Evolutionary conservation across 768 basidiomycete species (phyloP), one percentile per base, ranked within the genome.

Genomic region (Phlegmacium glaucopus): DNA sequence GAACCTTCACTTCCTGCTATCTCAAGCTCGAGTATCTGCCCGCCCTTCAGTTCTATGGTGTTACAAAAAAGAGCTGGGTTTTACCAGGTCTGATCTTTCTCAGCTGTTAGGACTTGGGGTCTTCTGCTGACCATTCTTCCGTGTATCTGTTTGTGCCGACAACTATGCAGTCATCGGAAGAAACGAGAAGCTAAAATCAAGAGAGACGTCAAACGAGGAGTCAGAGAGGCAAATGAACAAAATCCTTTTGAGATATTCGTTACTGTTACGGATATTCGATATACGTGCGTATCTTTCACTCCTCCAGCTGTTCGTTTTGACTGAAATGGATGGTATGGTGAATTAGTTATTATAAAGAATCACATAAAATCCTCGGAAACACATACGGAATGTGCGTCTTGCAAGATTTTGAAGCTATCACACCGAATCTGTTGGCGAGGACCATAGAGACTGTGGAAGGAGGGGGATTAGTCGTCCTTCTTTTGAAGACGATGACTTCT

Each of bases 361-460:
- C 94, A 1, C 83, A 94, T 41, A 96, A 95, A 69, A 92, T 97
- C 53, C 81, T 99, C 29, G 96, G 95, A 56, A 90, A 97, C 62
- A 99, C 96, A 0, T 98, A 88, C 65, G 95, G 95, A 36, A 97
- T 98, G 93, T 85, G 90, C 50, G 81, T 98, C 1, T 72, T 99
- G 41, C 96, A 98, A 68, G 96, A 98, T 60, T 99, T 98, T 54
- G 96, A 99, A 63, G 95, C 96, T 4, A 82, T 99, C 51, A 99
- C 96, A 2, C 96, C 96, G 12, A 99, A 99, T 69, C 70, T 98
- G 41, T 84, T 98, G 36, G 96, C 96, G 4, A 77, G 95, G 50
- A 97, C 96, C 11, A 92, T 98, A 43, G 96, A 99, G 71, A 99
- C 96, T 0, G 95, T 99, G 1, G 93, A 98, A 61, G 96, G 96